Evolutionary conservation across 305 asterid genomes (phyloP).

Genomic region (Fraxinus floribunda): DNA sequence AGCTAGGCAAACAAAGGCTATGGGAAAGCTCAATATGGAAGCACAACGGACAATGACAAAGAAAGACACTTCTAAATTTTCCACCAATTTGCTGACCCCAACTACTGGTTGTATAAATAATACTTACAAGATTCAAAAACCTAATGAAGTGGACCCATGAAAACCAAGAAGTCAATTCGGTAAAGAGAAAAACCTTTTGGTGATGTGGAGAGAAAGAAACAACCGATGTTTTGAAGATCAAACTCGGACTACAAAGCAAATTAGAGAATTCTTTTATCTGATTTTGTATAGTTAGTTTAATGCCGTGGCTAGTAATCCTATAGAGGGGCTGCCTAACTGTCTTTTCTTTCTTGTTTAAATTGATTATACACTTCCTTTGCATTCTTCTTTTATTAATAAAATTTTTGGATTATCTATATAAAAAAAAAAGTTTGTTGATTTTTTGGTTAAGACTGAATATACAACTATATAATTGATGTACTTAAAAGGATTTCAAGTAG

Average conservation of each 20-base stretch:
- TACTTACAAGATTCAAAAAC: conserved; percentile 3
- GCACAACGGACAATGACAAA: neutral
- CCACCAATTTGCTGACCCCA: conserved; percentile 4
- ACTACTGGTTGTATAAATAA: neutral
- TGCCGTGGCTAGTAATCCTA: too few species aligned
- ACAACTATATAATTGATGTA: neutral
- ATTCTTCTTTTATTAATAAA: too few species aligned
- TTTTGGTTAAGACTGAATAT: neutral
- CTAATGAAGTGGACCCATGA: conserved; percentile 8
- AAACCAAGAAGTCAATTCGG: conserved; percentile 3
- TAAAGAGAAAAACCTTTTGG: neutral
- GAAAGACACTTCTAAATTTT: neutral
- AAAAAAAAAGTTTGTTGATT: neutral
- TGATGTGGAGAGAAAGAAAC: neutral
- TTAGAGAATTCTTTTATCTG: too few species aligned
- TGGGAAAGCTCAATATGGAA: conserved; percentile 12
- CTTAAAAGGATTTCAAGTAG: neutral
- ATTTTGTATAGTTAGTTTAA: too few species aligned
- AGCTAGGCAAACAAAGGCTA: conserved; percentile 3
- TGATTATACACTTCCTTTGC: too few species aligned
- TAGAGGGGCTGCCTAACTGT: too few species aligned
- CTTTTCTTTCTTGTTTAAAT: too few species aligned
- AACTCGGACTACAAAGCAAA: too few species aligned
- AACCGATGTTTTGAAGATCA: too few species aligned
- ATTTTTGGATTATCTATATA: too few species aligned